These are phyloP conservation scores for Boletus barrowsii DNA, from an alignment of 768 basidiomycete genomes.

Conservation along the genomic window DNA sequence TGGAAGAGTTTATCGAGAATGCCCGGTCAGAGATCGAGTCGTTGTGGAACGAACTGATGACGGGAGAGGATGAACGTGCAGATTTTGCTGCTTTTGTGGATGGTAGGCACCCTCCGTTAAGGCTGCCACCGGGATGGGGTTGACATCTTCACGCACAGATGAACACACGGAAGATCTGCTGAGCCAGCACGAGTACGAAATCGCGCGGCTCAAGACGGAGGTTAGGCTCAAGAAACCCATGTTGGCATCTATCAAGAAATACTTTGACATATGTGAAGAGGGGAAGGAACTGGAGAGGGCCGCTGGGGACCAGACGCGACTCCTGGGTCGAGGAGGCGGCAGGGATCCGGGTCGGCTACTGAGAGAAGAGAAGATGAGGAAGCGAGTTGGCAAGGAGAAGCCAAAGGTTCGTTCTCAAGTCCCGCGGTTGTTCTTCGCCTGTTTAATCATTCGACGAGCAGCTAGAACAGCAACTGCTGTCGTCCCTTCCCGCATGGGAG, in stretches of 20 bases:
- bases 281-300: conserved; percentile 83
- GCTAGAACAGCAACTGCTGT: conserved; percentile 86
- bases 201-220: conserved; percentile 78
- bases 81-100: conserved; percentile 83
- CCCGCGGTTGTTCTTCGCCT: background rate
- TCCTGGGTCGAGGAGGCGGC: conserved; percentile 70
- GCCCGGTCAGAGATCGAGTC: conserved; percentile 77
- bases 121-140: background rate
- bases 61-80: conserved; percentile 75
- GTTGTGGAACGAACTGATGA: conserved; percentile 85
- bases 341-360: conserved; percentile 83
- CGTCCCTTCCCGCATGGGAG: conserved; percentile 85
- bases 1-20: conserved; percentile 79
- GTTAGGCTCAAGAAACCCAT: conserved; percentile 74
- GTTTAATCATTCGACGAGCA: conserved; percentile 42
- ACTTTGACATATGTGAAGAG: conserved; percentile 87
- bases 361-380: conserved; percentile 96
- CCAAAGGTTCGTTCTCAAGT: conserved; percentile 59
- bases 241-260: conserved; percentile 75
- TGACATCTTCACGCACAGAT: conserved; percentile 41
- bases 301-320: conserved; percentile 75
- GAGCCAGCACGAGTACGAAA: conserved; percentile 81
- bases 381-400: conserved; percentile 88
- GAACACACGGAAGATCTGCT: conserved; percentile 89
- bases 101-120: conserved; percentile 45